A percentile compares a stretch with the other conserved stretches of the same genome.
Conservation (phyloP, 2,329 filamentous ascomycete genomes). For the Xylariaceae sp. region DNA sequence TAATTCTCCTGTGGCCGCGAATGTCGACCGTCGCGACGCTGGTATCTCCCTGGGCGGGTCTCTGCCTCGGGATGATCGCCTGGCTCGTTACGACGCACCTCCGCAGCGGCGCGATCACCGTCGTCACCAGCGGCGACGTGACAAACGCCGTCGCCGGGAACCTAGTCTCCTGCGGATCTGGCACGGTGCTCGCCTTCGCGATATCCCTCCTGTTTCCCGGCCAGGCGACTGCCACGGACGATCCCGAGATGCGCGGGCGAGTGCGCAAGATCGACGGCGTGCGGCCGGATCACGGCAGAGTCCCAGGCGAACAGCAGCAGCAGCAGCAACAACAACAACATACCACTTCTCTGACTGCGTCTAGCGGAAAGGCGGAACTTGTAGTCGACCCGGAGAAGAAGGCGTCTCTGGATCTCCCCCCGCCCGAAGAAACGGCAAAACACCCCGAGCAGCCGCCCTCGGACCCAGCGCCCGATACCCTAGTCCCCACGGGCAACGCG, state of each 20-base stretch:
- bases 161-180: constrained; percentile 39
- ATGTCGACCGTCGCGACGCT: constrained; percentile 43
- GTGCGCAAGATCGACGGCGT: constrained; percentile 38
- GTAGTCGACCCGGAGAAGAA: too few relatives aligned
- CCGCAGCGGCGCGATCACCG: constrained; percentile 38
- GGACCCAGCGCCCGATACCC: constrained; percentile 26
- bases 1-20: constrained; percentile 42
- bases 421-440: background rate
- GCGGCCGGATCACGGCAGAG: constrained; percentile 10
- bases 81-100: constrained; percentile 43
- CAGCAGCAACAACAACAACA: too few relatives aligned
- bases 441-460: constrained; percentile 1
- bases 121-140: constrained; percentile 41
- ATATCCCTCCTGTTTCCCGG: constrained; percentile 40
- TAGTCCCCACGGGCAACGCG: constrained; percentile 41
- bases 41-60: constrained; percentile 40
- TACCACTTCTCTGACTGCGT: background rate
- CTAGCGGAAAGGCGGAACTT: background rate
- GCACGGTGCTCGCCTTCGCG: constrained; percentile 38
- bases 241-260: constrained; percentile 29
- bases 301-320: background rate
- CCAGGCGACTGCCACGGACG: constrained; percentile 28
- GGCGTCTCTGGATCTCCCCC: too few relatives aligned
- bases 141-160: constrained; percentile 45
- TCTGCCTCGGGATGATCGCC: constrained; percentile 36